These are phyloP conservation scores for Podospora tetraspora DNA, from an alignment of 495 filamentous ascomycete species.

Conservation along the genomic window DNA sequence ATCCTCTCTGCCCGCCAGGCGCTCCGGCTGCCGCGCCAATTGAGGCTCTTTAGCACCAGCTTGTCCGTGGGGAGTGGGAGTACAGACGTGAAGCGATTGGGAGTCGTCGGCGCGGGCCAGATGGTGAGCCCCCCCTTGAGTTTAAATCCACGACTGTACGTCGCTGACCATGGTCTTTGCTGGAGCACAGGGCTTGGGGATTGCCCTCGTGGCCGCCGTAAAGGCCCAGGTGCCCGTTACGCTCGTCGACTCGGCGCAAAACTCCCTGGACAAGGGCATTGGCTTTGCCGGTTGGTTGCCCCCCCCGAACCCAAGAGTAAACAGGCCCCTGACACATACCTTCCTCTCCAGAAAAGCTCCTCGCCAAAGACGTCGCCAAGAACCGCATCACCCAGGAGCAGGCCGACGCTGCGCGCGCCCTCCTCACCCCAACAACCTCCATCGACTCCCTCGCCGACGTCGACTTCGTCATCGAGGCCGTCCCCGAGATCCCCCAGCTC, in stretches of 20 bases:
- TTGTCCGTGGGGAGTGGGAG: constrained; percentile 23
- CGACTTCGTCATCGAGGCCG: constrained; percentile 98
- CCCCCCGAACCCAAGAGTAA: not conserved
- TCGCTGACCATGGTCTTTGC: not conserved
- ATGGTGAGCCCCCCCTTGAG: constrained; percentile 60
- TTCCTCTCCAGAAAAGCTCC: constrained; percentile 64
- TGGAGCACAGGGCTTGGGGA: constrained; percentile 75
- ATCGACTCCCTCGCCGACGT: constrained; percentile 74
- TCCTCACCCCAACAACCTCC: constrained; percentile 62
- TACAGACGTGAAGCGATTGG: constrained; percentile 79
- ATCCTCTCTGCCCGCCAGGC: constrained; percentile 29
- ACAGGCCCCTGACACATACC: not conserved
- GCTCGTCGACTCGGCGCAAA: constrained; percentile 77
- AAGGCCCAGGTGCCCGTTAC: constrained; percentile 80
- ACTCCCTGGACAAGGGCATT: constrained; percentile 84
- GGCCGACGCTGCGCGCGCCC: constrained; percentile 62
- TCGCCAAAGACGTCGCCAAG: constrained; percentile 88
- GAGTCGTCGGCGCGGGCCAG: constrained; percentile 92
- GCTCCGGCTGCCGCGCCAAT: constrained; percentile 31
- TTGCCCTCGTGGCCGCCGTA: constrained; percentile 88
- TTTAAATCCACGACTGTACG: not conserved
- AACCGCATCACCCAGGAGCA: constrained; percentile 71
- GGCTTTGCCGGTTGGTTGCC: constrained; percentile 70
- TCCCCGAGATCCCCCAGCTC: constrained; percentile 83
- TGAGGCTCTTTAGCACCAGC: constrained; percentile 50